Evolutionary conservation across 495 filamentous ascomycete genomes (phyloP).

Genomic region (Trichoderma parareesei): DNA sequence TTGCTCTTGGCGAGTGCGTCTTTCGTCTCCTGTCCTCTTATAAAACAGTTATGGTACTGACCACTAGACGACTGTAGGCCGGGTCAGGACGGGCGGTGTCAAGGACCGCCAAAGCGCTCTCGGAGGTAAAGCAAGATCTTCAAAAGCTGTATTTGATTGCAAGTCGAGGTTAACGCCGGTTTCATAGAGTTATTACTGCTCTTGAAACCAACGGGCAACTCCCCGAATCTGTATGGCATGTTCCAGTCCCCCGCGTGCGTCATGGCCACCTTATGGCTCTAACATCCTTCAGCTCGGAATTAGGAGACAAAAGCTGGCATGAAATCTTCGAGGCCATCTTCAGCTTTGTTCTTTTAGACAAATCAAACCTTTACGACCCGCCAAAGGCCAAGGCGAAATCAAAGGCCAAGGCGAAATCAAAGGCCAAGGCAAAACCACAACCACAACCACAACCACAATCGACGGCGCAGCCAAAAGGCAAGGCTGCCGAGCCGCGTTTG

Average conservation of each 20-base stretch:
- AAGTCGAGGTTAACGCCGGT: conserved; percentile 8
- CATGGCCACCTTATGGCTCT: conserved; percentile 7
- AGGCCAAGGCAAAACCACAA: conserved; percentile 16
- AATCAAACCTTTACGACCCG: conserved; percentile 48
- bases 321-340: conserved; percentile 78
- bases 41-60: background rate
- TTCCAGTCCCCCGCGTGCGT: background rate
- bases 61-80: background rate
- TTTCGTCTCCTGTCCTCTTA: background rate
- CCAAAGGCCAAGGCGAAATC: conserved; percentile 35
- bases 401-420: conserved; percentile 17
- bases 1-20: conserved; percentile 2
- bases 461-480: conserved; percentile 20
- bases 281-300: conserved; percentile 19
- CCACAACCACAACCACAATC: conserved; percentile 15
- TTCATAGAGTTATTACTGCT: conserved; percentile 46
- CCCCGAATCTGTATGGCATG: conserved; percentile 45
- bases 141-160: background rate
- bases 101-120: conserved; percentile 23
- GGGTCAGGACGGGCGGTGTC: conserved; percentile 2
- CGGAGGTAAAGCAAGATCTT: conserved; percentile 21
- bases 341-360: conserved; percentile 55
- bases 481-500: conserved; percentile 50
- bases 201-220: conserved; percentile 50
- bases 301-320: conserved; percentile 70